Evolutionary conservation across 1,139 yeast genomes (phyloP).

Genomic region (Kazachstania sp.): DNA sequence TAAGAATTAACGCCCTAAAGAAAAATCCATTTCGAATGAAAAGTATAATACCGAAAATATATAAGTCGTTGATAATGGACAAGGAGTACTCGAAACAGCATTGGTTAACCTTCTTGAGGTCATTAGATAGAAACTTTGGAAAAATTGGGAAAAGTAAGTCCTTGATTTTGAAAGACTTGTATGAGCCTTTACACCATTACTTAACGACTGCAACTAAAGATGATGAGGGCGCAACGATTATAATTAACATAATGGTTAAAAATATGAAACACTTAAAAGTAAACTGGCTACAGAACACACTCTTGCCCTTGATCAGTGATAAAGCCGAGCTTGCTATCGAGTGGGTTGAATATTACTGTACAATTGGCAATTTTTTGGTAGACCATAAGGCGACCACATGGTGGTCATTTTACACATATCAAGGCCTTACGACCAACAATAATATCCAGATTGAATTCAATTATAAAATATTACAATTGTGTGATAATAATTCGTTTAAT

Average conservation of each 20-base stretch:
- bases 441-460: conserved; percentile 14
- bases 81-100: neutral
- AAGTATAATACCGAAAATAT: neutral
- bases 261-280: conserved; percentile 14
- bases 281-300: conserved; percentile 20
- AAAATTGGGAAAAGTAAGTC: neutral
- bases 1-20: conserved; percentile 6
- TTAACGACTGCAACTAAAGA: neutral
- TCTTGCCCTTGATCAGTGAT: conserved; percentile 18
- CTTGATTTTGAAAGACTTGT: conserved; percentile 2
- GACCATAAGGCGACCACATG: conserved; percentile 19
- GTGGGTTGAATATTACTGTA: conserved; percentile 22
- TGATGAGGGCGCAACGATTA: neutral
- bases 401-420: conserved; percentile 28
- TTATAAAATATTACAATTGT: conserved; percentile 13
- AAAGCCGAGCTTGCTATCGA: conserved; percentile 10
- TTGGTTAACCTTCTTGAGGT: neutral
- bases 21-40: neutral
- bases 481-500: conserved; percentile 21
- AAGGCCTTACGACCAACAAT: conserved; percentile 12
- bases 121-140: neutral
- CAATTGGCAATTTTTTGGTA: conserved; percentile 18
- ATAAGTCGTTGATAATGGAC: neutral
- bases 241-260: conserved; percentile 9
- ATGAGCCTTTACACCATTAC: neutral